Evolutionary conservation across 2,329 filamentous ascomycete species (phyloP).

Genomic region (Aspergillus neoniger): DNA sequence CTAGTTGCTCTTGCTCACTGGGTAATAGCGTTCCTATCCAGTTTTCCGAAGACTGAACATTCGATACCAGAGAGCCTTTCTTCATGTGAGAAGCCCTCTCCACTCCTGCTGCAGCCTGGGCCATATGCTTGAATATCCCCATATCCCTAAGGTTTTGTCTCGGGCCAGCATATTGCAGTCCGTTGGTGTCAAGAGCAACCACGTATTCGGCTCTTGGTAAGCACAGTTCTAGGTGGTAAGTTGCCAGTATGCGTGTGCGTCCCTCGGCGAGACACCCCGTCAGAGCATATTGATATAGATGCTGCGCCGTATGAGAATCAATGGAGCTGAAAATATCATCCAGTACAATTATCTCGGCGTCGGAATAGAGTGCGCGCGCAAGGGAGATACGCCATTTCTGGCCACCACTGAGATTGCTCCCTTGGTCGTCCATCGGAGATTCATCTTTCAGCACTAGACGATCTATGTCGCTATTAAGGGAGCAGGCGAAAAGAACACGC

Average conservation of each 20-base stretch:
- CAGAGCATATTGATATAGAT: slow-evolving; percentile 1
- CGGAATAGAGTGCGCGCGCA: not conserved
- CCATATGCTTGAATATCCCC: slow-evolving; percentile 3
- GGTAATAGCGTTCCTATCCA: not conserved
- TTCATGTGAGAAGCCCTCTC: not conserved
- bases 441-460: not conserved
- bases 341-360: not conserved
- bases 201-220: slow-evolving; percentile 3
- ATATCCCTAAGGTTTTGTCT: slow-evolving; percentile 1
- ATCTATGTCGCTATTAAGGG: not conserved
- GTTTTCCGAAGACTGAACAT: not conserved
- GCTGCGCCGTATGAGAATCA: slow-evolving; percentile 5
- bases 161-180: slow-evolving; percentile 1
- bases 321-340: slow-evolving; percentile 10
- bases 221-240: slow-evolving; percentile 5
- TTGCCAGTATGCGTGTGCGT: slow-evolving; percentile 2
- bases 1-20: not conserved
- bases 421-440: not conserved
- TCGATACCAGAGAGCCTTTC: not conserved
- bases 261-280: slow-evolving; percentile 3
- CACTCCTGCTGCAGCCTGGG: not conserved
- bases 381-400: slow-evolving; percentile 4
- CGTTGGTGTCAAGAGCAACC: not conserved
- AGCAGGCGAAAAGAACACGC: not conserved
- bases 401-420: slow-evolving; percentile 3